These are phyloP conservation scores for Wallacemonas collosoma DNA, from an alignment of 208 protist genomes.

Conservation along the genomic window DNA sequence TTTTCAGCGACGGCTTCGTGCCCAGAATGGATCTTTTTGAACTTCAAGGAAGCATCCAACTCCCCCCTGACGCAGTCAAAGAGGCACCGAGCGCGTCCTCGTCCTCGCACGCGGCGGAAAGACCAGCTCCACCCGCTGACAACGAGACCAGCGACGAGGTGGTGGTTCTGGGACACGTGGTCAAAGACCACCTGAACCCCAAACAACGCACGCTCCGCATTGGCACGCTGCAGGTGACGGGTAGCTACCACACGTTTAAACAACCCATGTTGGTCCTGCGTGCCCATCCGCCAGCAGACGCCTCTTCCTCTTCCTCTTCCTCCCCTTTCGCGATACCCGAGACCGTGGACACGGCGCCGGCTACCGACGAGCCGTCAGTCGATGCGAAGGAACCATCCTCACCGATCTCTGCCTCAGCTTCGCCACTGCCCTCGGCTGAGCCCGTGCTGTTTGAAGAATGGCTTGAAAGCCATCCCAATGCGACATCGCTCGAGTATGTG, in stretches of 20 bases:
- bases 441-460: slow-evolving; percentile 50
- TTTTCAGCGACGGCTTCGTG: slow-evolving; percentile 40
- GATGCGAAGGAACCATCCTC: background rate
- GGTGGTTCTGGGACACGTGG: slow-evolving; percentile 58
- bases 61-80: slow-evolving; percentile 18
- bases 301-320: too few relatives aligned
- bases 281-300: background rate
- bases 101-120: background rate
- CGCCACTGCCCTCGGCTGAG: slow-evolving; percentile 19
- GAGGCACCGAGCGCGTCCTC: slow-evolving; percentile 4
- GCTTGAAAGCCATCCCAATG: slow-evolving; percentile 54
- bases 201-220: slow-evolving; percentile 65
- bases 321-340: background rate
- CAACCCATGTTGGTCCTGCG: slow-evolving; percentile 54
- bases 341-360: background rate
- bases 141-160: slow-evolving; percentile 16
- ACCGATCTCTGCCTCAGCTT: background rate
- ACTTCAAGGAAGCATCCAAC: slow-evolving; percentile 59
- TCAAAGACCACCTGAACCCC: slow-evolving; percentile 42
- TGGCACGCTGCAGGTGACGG: slow-evolving; percentile 55
- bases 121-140: background rate
- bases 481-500: slow-evolving; percentile 43
- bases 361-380: background rate
- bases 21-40: slow-evolving; percentile 73
- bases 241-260: slow-evolving; percentile 34